Conservation (phyloP, 2,329 filamentous ascomycete species). For the Sporothrix mexicana region DNA sequence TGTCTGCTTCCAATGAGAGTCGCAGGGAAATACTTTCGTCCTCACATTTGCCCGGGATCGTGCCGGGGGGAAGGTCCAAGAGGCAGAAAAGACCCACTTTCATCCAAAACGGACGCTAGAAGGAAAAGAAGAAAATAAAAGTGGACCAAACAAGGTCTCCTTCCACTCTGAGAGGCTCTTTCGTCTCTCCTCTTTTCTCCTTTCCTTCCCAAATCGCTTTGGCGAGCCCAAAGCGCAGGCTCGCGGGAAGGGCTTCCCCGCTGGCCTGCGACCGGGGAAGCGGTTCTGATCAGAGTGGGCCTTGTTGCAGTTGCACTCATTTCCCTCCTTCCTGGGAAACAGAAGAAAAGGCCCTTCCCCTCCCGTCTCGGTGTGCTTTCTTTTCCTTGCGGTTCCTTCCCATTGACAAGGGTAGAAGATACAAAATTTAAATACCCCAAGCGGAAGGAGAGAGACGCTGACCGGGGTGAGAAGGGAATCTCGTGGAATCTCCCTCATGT, state of each 20-base stretch:
- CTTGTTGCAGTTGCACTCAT: background rate
- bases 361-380: too few species aligned
- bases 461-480: too few species aligned
- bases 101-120: conserved; percentile 10
- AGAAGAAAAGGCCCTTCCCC: too few species aligned
- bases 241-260: conserved; percentile 22
- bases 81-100: background rate
- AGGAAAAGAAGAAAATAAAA: conserved; percentile 17
- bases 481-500: background rate
- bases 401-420: too few species aligned
- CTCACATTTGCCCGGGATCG: background rate
- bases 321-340: background rate
- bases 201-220: background rate
- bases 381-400: too few species aligned
- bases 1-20: background rate
- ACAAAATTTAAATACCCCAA: too few species aligned
- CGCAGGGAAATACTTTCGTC: background rate
- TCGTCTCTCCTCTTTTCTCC: background rate
- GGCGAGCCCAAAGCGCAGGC: conserved; percentile 17
- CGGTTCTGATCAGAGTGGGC: conserved; percentile 10
- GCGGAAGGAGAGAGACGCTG: too few species aligned
- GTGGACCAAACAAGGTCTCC: background rate
- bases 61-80: background rate
- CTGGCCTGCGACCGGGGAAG: conserved; percentile 28
- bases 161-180: background rate